Base-by-base conservation (phyloP, 805 yeast genomes). In the Candida boidinii region DNA sequence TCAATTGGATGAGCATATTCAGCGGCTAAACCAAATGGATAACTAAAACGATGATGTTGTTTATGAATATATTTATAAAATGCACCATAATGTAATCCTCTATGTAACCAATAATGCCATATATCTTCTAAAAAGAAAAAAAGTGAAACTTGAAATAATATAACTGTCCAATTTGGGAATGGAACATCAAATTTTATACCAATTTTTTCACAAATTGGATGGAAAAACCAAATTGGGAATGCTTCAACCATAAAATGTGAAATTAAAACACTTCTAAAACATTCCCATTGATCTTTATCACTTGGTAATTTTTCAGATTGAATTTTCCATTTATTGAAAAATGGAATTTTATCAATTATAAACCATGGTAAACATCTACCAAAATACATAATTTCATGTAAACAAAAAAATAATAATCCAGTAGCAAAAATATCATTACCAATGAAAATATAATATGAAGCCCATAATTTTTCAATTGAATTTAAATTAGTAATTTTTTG, bases 1-100 rank as follows among this genome's bases (percentile, higher is more conserved):
- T 90, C 98, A 20, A 82, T 69, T 13, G 98, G 97, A 54, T 90
- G 96, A 21, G 97, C 97, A 56, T 90, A 90, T 65, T 90, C 98
- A 30, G 97, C 97, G 39, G 97, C 79, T 38, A 90, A 64, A 24
- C 98, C 98, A 53, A 90, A 90, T 29, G 98, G 98, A 28, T 97
- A 96, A 16, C 96, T 95, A 56, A 88, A 90, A 58, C 88, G 79
- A 65, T 90, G 98, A 62, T 90, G 98, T 68, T 87, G 95, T 65
- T 90, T 90, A 69, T 90, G 98, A 48, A 90, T 85, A 58, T 79
- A 74, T 64, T 83, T 86, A 74, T 90, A 90, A 56, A 92, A 83
- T 39, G 76, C 70, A 34, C 94, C 94, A 55, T 77, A 73, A 59
- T 90, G 98, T 59, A 90, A 77, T 24, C 79, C 70, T 51, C 97